These are phyloP conservation scores for Thelonectria blattea DNA, from an alignment of 2,329 filamentous ascomycete species.

Conservation along the genomic window DNA sequence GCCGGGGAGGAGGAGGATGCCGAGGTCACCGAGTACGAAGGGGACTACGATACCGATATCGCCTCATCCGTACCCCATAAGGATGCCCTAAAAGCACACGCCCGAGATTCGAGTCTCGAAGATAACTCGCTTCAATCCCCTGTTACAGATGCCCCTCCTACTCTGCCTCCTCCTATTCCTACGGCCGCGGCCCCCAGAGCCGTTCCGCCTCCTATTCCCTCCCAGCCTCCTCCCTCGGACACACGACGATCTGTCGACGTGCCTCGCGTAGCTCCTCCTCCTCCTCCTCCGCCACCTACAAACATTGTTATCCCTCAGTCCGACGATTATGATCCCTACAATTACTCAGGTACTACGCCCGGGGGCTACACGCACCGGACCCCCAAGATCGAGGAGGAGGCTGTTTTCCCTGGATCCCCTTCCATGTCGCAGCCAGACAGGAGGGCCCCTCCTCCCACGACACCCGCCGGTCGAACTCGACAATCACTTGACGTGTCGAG, in stretches of 20 bases:
- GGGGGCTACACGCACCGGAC: conserved; percentile 43
- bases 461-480: conserved; percentile 36
- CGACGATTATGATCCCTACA: conserved; percentile 75
- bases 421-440: conserved; percentile 53
- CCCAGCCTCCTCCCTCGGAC: conserved; percentile 60
- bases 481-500: conserved; percentile 46
- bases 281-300: conserved; percentile 69
- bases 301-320: conserved; percentile 55
- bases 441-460: conserved; percentile 50
- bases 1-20: conserved; percentile 71
- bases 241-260: conserved; percentile 71
- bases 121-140: conserved; percentile 69
- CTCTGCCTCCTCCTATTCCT: conserved; percentile 63
- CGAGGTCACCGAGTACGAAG: conserved; percentile 92
- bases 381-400: conserved; percentile 53
- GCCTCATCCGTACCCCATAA: conserved; percentile 93
- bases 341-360: conserved; percentile 51
- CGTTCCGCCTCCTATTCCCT: conserved; percentile 69
- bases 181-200: conserved; percentile 60
- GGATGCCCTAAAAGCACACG: conserved; percentile 86
- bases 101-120: conserved; percentile 77
- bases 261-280: conserved; percentile 73
- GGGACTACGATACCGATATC: conserved; percentile 97
- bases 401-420: conserved; percentile 55
- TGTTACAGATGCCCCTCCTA: conserved; percentile 50